phyloP scores from a whole-genome alignment of 164 flowering plant species.

The Umbilicus rupestris region DNA sequence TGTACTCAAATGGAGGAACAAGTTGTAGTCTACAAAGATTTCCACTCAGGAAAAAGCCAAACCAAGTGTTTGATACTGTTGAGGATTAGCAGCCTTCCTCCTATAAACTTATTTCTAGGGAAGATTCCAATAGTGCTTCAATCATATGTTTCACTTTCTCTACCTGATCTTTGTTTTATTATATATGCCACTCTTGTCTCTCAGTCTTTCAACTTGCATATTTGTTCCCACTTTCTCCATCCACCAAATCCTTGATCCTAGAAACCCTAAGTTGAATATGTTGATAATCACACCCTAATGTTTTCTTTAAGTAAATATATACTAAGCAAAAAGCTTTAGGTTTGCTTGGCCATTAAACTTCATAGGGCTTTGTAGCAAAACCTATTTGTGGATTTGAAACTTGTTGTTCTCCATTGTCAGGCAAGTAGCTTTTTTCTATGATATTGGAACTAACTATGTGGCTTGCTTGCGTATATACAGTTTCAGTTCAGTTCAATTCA shows the following conservation, averaged over 20 bases:
- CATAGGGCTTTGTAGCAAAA: no score
- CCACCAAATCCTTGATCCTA: not conserved
- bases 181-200: not conserved
- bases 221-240: slow-evolving; percentile 4
- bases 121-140: not conserved
- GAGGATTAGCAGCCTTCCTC: not conserved
- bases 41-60: not conserved
- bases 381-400: not conserved
- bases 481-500: no score
- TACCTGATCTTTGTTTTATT: slow-evolving; percentile 2
- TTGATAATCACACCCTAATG: not conserved
- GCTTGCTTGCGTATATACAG: no score
- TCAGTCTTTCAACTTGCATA: not conserved
- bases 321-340: not conserved
- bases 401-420: no score
- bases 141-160: not conserved
- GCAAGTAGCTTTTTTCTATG: no score
- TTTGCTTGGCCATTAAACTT: not conserved
- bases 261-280: not conserved
- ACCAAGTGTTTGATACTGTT: not conserved
- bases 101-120: not conserved
- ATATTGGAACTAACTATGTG: no score
- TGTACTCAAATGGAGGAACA: not conserved
- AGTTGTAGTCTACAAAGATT: not conserved
- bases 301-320: no score